Evolutionary conservation across 768 basidiomycete species (phyloP).

Genomic region (Favolaschia claudopus): DNA sequence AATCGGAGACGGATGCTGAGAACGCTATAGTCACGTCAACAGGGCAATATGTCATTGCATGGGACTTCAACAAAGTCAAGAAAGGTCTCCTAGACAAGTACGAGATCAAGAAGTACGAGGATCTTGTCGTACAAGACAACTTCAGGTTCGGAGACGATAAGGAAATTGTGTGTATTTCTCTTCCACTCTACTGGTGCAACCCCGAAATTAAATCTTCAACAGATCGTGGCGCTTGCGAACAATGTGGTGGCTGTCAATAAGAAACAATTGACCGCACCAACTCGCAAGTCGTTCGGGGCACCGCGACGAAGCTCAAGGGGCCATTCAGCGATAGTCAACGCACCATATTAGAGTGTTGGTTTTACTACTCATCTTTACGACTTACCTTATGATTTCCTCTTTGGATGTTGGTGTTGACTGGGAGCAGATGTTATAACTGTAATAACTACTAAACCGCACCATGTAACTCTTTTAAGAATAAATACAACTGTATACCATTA

Average conservation of each 20-base stretch:
- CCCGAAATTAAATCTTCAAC: constrained; percentile 15
- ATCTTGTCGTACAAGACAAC: constrained; percentile 94
- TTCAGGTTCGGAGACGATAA: constrained; percentile 98
- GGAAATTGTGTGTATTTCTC: constrained; percentile 76
- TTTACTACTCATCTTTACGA: constrained; percentile 25
- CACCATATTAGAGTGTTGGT: constrained; percentile 56
- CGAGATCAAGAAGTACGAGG: constrained; percentile 96
- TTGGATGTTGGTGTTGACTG: constrained; percentile 20
- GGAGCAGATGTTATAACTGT: constrained; percentile 24
- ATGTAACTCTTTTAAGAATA: constrained; percentile 23
- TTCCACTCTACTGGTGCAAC: constrained; percentile 2
- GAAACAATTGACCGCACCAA: constrained; percentile 87
- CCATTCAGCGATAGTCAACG: constrained; percentile 72
- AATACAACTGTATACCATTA: constrained; percentile 23
- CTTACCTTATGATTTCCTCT: constrained; percentile 28
- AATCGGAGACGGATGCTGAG: constrained; percentile 86
- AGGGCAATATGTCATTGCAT: constrained; percentile 91
- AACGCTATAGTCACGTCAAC: constrained; percentile 96
- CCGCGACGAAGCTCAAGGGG: constrained; percentile 51
- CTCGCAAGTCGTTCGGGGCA: constrained; percentile 71
- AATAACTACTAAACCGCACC: constrained; percentile 22
- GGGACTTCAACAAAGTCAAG: constrained; percentile 98
- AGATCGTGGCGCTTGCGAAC: constrained; percentile 96
- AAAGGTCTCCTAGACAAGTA: constrained; percentile 90
- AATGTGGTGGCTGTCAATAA: constrained; percentile 95